A percentile compares a stretch with the other conserved stretches of the same genome.
Conservation (phyloP, 768 basidiomycete species). For the Lactarius deliciosus region DNA sequence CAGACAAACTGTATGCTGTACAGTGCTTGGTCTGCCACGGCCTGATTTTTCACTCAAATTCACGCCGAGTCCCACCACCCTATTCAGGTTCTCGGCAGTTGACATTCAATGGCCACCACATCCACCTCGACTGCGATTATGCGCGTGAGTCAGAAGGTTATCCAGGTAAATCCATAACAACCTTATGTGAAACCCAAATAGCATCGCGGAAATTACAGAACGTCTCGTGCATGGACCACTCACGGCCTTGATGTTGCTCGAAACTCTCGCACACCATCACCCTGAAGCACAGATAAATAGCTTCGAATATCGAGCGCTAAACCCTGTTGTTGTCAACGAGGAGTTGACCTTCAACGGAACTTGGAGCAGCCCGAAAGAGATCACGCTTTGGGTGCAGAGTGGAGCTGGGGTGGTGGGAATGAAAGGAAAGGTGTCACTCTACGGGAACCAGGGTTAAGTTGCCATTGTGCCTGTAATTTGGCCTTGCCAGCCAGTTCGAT, state of each 20-base stretch:
- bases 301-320: slow-evolving; percentile 72
- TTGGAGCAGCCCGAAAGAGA: slow-evolving; percentile 40
- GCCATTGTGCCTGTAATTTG: neutral
- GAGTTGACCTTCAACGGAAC: slow-evolving; percentile 49
- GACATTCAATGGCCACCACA: slow-evolving; percentile 82
- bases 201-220: slow-evolving; percentile 42
- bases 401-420: slow-evolving; percentile 64
- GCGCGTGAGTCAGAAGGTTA: slow-evolving; percentile 69
- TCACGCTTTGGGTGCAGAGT: slow-evolving; percentile 59
- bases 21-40: slow-evolving; percentile 53
- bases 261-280: slow-evolving; percentile 51
- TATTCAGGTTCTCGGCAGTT: slow-evolving; percentile 87
- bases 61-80: slow-evolving; percentile 63
- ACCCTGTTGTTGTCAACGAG: slow-evolving; percentile 57
- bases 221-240: slow-evolving; percentile 85
- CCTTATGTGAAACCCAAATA: neutral
- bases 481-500: neutral
- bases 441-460: slow-evolving; percentile 3
- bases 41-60: slow-evolving; percentile 65
- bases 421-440: slow-evolving; percentile 48
- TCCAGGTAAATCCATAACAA: slow-evolving; percentile 46
- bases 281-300: slow-evolving; percentile 46
- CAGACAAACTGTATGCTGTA: neutral
- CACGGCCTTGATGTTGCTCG: slow-evolving; percentile 76
- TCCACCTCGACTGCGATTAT: slow-evolving; percentile 79